Percentiles rank a stretch among this genome's conserved stretches.
These are phyloP conservation scores for Arctium lappa DNA, from an alignment of 129 eudicot species.

Conservation along the genomic window DNA sequence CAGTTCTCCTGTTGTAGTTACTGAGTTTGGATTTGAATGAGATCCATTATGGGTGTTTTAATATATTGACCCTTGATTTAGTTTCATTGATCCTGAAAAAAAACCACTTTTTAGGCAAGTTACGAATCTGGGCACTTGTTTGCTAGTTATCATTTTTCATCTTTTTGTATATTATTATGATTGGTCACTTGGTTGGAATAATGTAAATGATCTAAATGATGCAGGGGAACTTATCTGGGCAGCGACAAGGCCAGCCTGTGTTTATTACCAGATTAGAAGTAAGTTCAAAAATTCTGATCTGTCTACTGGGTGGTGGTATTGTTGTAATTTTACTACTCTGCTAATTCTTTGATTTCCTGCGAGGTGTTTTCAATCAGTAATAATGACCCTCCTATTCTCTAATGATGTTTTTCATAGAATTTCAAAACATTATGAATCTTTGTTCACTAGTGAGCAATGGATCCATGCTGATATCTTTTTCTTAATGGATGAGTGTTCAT, in stretches of 20 bases:
- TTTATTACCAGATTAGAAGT: conserved; percentile 96
- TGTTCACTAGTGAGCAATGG: neutral
- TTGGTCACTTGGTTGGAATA: neutral
- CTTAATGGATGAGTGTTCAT: no score
- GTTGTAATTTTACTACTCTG: neutral
- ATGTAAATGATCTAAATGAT: conserved; percentile 18
- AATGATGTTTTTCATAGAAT: neutral
- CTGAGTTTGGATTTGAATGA: neutral
- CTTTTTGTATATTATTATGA: neutral
- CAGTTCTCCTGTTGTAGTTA: no score
- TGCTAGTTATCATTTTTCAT: neutral
- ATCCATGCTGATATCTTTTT: neutral
- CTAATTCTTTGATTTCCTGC: neutral
- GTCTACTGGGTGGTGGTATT: neutral
- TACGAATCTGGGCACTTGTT: neutral
- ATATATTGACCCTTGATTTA: neutral
- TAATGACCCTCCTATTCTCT: neutral
- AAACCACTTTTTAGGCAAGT: neutral
- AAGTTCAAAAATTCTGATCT: conserved; percentile 20
- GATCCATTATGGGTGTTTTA: neutral
- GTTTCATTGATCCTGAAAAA: neutral
- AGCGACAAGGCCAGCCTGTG: conserved; percentile 98
- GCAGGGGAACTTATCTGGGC: conserved; percentile 98
- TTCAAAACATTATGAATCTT: neutral
- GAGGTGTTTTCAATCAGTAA: neutral